Base-by-base conservation (phyloP, 2,329 filamentous ascomycete genomes). In the Apiospora aurea region DNA sequence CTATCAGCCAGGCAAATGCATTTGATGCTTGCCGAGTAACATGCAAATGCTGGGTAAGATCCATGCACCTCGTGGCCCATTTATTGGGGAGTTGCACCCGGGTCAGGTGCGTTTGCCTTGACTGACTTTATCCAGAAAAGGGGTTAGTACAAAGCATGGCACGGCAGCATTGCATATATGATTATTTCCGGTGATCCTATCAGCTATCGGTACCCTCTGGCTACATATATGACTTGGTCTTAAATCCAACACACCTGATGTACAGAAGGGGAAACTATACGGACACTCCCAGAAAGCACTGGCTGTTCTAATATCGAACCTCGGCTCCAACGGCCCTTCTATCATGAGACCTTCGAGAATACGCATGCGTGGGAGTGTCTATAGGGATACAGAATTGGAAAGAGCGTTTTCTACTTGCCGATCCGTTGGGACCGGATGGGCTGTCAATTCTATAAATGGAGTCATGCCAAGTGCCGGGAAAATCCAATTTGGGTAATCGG, bases 401-500 rank as follows among this genome's bases (percentile, higher is more conserved):
- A 29, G 18, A 8, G 13, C 11, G 53, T 2, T 7, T 13, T 18
- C 18, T 18, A 21, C 21, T 24, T 41, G 21, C 34, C 34, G 18
- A 64, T n/a, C n/a, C 10, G 18, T 10, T 8, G 16, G 13, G 18
- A 0, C 10, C n/a, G 16, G 1, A n/a, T n/a, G 29, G 29, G 8
- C 34, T n/a, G 7, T 2, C 10, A 4, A 4, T 1, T 64, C 34
- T 64, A 64, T 64, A 64, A 41, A 41, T 41, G 57, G 57, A 41
- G 21, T 16, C 18, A n/a, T 49, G 49, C 49, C 67, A 71, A 69
- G 66, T 72, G 69, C 73, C 75, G 74, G 73, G 53, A 75, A 70
- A 75, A 76, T 73, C 71, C 72, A 76, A 75, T 75, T 46, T 75
- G 75, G 75, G 71, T 75, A 75, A 76, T 75, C 75, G 53, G 64